Conservation (phyloP, 495 filamentous ascomycete genomes). For the Podospora didyma region DNA sequence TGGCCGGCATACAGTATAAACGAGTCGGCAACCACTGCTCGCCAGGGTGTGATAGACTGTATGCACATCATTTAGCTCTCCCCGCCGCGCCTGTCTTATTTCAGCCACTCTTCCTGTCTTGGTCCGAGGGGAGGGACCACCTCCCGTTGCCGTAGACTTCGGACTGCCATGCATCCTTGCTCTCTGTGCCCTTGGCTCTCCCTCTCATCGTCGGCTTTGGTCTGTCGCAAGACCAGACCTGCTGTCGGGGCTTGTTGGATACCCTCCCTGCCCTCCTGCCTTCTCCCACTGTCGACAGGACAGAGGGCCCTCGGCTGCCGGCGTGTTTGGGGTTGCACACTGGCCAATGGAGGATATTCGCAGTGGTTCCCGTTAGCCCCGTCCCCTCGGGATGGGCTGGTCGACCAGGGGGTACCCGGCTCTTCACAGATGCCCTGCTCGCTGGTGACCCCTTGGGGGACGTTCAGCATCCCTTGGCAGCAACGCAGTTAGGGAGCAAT, state of each 20-base stretch:
- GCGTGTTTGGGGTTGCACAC: constrained; percentile 10
- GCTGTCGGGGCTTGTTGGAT: too few relatives aligned
- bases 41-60: constrained; percentile 11
- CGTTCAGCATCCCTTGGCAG: not conserved
- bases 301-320: not conserved
- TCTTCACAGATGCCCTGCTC: constrained; percentile 21
- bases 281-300: not conserved
- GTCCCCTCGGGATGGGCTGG: constrained; percentile 19
- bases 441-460: constrained; percentile 8
- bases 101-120: constrained; percentile 9
- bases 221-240: too few relatives aligned
- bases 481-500: constrained; percentile 1
- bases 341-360: constrained; percentile 14
- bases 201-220: too few relatives aligned
- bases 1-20: constrained; percentile 2
- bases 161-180: not conserved
- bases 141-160: not conserved
- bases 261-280: too few relatives aligned
- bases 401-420: constrained; percentile 17
- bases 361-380: constrained; percentile 13
- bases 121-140: not conserved
- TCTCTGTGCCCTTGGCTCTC: too few relatives aligned
- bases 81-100: constrained; percentile 7
- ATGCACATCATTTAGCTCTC: constrained; percentile 21
- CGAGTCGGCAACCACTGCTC: constrained; percentile 17